phyloP scores from a whole-genome alignment of 768 basidiomycete genomes.

The Boletus edulis region DNA sequence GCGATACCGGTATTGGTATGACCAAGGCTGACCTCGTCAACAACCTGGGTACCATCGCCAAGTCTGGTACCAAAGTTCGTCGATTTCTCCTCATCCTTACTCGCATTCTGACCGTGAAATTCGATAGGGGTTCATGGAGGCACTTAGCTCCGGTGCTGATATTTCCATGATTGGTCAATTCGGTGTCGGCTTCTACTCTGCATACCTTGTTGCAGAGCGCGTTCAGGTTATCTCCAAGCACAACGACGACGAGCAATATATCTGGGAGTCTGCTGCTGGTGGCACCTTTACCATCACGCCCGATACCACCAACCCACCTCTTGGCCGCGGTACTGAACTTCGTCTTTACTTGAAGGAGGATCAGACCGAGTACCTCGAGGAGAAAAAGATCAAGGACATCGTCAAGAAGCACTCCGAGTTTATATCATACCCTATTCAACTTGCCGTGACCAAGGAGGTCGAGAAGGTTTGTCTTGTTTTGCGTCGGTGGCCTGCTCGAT shows the following conservation, averaged over 20 bases:
- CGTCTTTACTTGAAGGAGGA: slow-evolving; percentile 96
- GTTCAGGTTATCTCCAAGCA: slow-evolving; percentile 99
- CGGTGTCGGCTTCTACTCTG: slow-evolving; percentile 99
- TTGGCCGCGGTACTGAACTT: slow-evolving; percentile 93
- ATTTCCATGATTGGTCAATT: slow-evolving; percentile 99
- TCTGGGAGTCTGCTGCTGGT: slow-evolving; percentile 99
- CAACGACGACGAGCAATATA: slow-evolving; percentile 99
- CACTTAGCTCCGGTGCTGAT: slow-evolving; percentile 83
- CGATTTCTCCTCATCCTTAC: background rate
- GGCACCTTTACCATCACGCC: slow-evolving; percentile 99
- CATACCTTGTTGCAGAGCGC: slow-evolving; percentile 97
- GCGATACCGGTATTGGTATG: slow-evolving; percentile 98
- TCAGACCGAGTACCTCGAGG: slow-evolving; percentile 97
- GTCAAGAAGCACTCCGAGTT: slow-evolving; percentile 99
- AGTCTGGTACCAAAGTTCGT: slow-evolving; percentile 86
- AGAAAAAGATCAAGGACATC: slow-evolving; percentile 99
- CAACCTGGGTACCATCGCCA: slow-evolving; percentile 95
- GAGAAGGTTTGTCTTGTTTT: slow-evolving; percentile 73
- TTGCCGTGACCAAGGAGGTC: slow-evolving; percentile 98
- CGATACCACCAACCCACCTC: slow-evolving; percentile 84
- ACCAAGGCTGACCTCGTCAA: slow-evolving; percentile 99
- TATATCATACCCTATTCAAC: slow-evolving; percentile 99
- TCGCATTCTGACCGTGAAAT: slow-evolving; percentile 5
- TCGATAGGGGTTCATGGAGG: slow-evolving; percentile 96
- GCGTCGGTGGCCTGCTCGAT: background rate